Evolutionary conservation across 768 basidiomycete species (phyloP).

Genomic region (Imleria badia): DNA sequence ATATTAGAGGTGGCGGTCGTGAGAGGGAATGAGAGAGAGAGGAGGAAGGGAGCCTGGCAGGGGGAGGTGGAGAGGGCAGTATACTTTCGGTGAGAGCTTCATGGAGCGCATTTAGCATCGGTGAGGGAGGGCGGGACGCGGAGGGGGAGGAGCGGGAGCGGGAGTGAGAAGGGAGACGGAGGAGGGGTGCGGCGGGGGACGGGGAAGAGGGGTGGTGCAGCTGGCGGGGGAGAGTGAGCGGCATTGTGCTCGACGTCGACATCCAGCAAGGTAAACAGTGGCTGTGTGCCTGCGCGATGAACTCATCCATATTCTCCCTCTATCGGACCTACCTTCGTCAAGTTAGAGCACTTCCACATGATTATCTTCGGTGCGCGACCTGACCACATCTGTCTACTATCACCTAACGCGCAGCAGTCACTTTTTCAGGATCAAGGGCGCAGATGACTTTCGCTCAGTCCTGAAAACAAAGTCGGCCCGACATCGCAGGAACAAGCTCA

Average conservation of each 20-base stretch:
- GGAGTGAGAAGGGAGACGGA: constrained; percentile 15
- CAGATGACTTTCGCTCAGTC: constrained; percentile 57
- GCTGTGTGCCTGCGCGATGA: constrained; percentile 13
- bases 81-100: constrained; percentile 47
- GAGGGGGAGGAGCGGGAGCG: not conserved
- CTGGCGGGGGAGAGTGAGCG: constrained; percentile 17
- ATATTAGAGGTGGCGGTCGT: constrained; percentile 52
- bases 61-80: constrained; percentile 42
- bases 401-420: constrained; percentile 39
- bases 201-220: constrained; percentile 7
- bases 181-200: constrained; percentile 13
- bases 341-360: constrained; percentile 42
- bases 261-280: constrained; percentile 11
- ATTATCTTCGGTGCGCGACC: constrained; percentile 43
- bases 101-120: constrained; percentile 39
- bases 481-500: constrained; percentile 42
- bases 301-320: constrained; percentile 26
- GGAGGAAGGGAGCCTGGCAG: constrained; percentile 41
- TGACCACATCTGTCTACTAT: not conserved
- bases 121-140: constrained; percentile 35
- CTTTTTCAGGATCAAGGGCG: constrained; percentile 61
- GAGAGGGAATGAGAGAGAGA: constrained; percentile 33
- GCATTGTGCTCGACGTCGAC: not conserved
- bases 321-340: constrained; percentile 44
- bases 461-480: constrained; percentile 32